These are phyloP conservation scores for Coniochaeta hoffmannii DNA, from an alignment of 2,329 filamentous ascomycete species.

Conservation along the genomic window DNA sequence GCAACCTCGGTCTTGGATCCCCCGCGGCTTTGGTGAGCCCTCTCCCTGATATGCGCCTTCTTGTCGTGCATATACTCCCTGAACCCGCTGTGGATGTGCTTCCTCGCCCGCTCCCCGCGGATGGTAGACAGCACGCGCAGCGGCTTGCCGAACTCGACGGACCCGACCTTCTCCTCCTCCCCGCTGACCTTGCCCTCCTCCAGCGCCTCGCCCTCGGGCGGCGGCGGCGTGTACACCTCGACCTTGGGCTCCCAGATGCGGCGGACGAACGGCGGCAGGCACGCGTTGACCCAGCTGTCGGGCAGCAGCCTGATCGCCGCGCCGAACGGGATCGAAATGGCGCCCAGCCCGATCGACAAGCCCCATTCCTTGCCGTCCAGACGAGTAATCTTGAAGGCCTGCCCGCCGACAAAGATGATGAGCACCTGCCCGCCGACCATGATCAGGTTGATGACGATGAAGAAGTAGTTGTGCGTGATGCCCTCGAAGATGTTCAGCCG, in stretches of 20 bases:
- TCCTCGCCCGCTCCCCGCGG: conserved; percentile 16
- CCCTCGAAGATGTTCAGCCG: conserved; percentile 83
- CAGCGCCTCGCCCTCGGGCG: neutral
- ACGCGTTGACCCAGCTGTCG: conserved; percentile 40
- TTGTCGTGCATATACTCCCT: conserved; percentile 19
- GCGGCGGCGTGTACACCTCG: neutral
- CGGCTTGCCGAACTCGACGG: conserved; percentile 8
- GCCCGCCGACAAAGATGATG: conserved; percentile 75
- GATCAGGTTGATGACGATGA: conserved; percentile 69
- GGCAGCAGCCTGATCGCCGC: conserved; percentile 66
- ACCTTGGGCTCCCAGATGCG: conserved; percentile 12
- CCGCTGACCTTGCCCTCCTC: conserved; percentile 5
- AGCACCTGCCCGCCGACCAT: conserved; percentile 81
- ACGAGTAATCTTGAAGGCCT: conserved; percentile 59
- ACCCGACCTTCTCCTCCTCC: conserved; percentile 6
- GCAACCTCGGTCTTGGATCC: neutral
- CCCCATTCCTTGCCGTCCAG: conserved; percentile 71
- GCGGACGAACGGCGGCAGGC: conserved; percentile 12
- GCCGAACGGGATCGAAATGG: conserved; percentile 69
- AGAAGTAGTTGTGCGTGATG: conserved; percentile 71
- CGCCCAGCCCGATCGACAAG: conserved; percentile 70
- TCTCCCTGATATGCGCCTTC: conserved; percentile 16
- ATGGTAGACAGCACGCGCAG: conserved; percentile 17
- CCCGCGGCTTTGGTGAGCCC: neutral
- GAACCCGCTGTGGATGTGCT: conserved; percentile 15